A percentile compares a stretch with the other conserved stretches of the same genome.
phyloP scores from a whole-genome alignment of 352 stramenopile species.

The Chrysophaeum taylorii region DNA sequence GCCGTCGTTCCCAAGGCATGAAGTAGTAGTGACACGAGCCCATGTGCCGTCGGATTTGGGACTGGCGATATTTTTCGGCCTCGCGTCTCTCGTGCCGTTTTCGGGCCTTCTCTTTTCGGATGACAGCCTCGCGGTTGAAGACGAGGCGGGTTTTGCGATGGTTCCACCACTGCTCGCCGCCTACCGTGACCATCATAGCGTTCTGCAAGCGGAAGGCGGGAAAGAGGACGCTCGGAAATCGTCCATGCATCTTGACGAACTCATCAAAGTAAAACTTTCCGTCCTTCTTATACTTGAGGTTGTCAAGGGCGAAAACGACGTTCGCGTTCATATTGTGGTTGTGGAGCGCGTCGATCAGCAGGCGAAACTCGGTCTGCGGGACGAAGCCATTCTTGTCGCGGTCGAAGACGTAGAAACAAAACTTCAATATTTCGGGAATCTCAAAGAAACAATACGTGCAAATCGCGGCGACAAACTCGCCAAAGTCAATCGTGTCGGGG shows the following conservation, averaged over 20 bases:
- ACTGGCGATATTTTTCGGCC: background rate
- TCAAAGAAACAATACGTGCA: slow-evolving; percentile 12
- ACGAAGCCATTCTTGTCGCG: slow-evolving; percentile 23
- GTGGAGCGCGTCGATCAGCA: slow-evolving; percentile 17
- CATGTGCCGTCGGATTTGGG: slow-evolving; percentile 18
- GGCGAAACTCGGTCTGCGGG: slow-evolving; percentile 11
- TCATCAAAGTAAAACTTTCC: slow-evolving; percentile 20
- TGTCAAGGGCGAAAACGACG: slow-evolving; percentile 2
- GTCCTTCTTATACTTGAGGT: background rate
- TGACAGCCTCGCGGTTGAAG: background rate
- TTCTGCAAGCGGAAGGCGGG: slow-evolving; percentile 16
- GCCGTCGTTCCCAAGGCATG: no score
- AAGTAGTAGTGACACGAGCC: slow-evolving; percentile 17
- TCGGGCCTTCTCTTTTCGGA: background rate
- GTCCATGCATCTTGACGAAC: slow-evolving; percentile 10
- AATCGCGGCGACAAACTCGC: background rate
- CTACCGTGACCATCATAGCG: slow-evolving; percentile 16
- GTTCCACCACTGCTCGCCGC: slow-evolving; percentile 16
- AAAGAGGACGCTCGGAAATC: background rate
- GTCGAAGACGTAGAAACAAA: slow-evolving; percentile 25
- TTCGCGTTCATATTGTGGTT: slow-evolving; percentile 2
- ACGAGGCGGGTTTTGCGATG: slow-evolving; percentile 7
- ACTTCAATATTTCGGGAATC: slow-evolving; percentile 20
- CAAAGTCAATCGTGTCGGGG: slow-evolving; percentile 6
- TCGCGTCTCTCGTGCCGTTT: slow-evolving; percentile 1